Base-by-base conservation (phyloP, 2,329 filamentous ascomycete species). In the Fusarium sp. region DNA sequence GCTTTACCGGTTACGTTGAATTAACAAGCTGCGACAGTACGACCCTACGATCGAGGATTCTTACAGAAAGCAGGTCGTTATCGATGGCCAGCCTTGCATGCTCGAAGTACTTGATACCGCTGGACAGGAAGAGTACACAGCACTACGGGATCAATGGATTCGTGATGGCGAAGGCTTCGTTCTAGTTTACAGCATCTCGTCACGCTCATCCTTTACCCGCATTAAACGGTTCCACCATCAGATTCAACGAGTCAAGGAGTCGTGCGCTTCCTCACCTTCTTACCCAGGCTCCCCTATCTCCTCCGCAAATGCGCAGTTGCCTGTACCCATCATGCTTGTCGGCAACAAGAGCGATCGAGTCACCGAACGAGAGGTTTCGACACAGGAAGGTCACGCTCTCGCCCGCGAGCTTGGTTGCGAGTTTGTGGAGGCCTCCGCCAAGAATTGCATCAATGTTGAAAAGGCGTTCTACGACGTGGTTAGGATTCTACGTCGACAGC, bases 401-500 rank as follows among this genome's bases (percentile, higher is more conserved):
- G 95, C 96, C 56, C 92, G 94, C 75, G 93, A 97, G 75, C 84
- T 99, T 39, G 93, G 93, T 67, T 98, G 96, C 81, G 94, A 97
- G 73, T 98, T 98, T 74, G 94, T 97, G 73, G 95, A 98, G 80
- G 94, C 95, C 3, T 97, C 94, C 8, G 95, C 95, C 35, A 97
- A 97, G 83, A 97, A 97, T 78, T 97, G 94, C 82, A 94, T 97
- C 84, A 97, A 98, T 75, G 95, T 97, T 54, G 96, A 97, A 80
- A 98, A 97, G 84, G 95, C 94, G 32, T 98, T 99, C 77, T 98
- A 97, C 81, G 96, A 99, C 76, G 96, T 99, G 9, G 96, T 98
- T 55, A 86, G 96, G 71, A 92, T 96, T 78, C 84, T 99, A 70
- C 90, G 96, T 72, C 89, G 92, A 73, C 94, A 97, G 80, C 87